Evolutionary conservation across 1,284 basidiomycete species (phyloP), one percentile per base, ranked within the genome.

Genomic region (Cutaneotrichosporon sp.): DNA sequence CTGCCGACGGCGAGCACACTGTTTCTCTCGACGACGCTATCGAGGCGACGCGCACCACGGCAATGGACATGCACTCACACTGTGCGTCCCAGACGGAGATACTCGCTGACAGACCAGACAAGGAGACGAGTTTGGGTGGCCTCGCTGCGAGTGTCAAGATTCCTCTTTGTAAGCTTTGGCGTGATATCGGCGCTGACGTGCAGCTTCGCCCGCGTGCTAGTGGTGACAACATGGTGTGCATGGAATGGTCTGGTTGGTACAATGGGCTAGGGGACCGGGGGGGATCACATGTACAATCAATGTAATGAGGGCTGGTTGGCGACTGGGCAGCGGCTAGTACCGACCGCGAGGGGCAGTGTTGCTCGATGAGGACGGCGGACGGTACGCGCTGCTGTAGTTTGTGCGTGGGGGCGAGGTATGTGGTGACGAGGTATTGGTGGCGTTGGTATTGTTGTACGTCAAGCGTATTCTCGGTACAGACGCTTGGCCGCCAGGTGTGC

Each of bases 31-130:
- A 97, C 68, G 91, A 97, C 72, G 93, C 93, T 0, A 97, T 97
- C 52, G 88, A 91, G 68, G 94, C 93, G 2, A 96, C 96, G 88
- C 80, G 90, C 35, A 76, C 94, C 37, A 97, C 93, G 0, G 93
- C 93, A 1, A 60, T 73, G 23, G 78, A 78, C 49, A 79, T 80
- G 78, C 75, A 77, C 56, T 65, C 62, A 10, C 72, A 75, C 59
- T 77, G 64, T 66, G 42, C 56, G 64, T 56, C 10, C 8, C 22
- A 22, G 12, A 22, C 21, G 34, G 4, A 8, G 14, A 13, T 4
- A n/a, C 12, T 10, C 8, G 42, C 41, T 46, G 36, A 48, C 34
- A 5, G 15, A 38, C 26, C 26, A 64, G 64, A 93, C 72, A 93
- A 93, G 72, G 91, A 94, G 76, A 94, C 91, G 2, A 89, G 86